Base-by-base conservation (phyloP, 2,329 filamentous ascomycete genomes). In the Elsinoe fawcettii region DNA sequence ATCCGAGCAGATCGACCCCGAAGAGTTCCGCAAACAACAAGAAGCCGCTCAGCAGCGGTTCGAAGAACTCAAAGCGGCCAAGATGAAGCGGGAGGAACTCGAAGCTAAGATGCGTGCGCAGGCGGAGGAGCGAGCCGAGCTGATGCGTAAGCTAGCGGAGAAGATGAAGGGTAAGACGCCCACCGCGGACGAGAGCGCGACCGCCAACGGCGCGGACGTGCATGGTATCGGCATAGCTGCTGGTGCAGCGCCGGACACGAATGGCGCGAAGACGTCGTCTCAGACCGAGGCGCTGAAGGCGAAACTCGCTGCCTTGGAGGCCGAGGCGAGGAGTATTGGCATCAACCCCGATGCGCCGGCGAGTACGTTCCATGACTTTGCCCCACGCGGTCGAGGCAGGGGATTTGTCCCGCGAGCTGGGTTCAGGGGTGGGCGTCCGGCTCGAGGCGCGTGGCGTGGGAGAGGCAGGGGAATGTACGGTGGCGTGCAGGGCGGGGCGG, bases 221-320 rank as follows among this genome's bases (percentile, higher is more conserved):
- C 51, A 54, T n/a, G 44, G 47, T 56, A 32, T 46, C 62, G 53
- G 49, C 6, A 9, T 53, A n/a, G 20, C 32, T 32, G 54, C 59
- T 63, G 58, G 58, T 34, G 27, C 55, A 5, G 58, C 43, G 5
- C 58, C 62, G 8, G 60, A 65, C 16, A 63, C 62, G 6, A 61
- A 62, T 8, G 63, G 66, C 7, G 63, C 62, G 30, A 72, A 67
- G 63, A 66, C 64, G 8, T 64, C 68, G 58, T 72, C 77, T 3
- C 77, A 83, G 63, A 85, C 85, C 1, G 82, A 84, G 51, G 77
- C 79, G 43, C 74, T 92, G n/a, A 82, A 83, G 44, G 84, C 84
- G 2, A 85, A 88, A 66, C 74, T 91, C 12, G 85, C 85, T 1
- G 82, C 80, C n/a, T 74, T 91, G 5, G 84, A 90, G 66, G 83